These are phyloP conservation scores for Boletus reticulatus DNA, from an alignment of 768 basidiomycete species.

Conservation along the genomic window DNA sequence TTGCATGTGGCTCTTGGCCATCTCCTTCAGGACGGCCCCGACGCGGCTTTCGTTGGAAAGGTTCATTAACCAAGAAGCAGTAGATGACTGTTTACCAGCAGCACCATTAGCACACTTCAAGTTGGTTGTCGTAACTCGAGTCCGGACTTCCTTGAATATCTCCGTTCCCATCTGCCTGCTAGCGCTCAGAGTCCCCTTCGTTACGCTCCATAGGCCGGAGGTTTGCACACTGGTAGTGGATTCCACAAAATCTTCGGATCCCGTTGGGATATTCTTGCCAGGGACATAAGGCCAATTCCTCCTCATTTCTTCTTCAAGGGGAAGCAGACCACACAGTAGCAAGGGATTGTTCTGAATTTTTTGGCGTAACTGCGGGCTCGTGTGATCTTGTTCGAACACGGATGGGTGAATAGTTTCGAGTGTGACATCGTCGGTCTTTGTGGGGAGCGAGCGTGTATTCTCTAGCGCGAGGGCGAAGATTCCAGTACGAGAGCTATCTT, in stretches of 20 bases:
- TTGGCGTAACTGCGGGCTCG: slow-evolving; percentile 34
- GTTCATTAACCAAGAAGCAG: slow-evolving; percentile 23
- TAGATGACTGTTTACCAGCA: slow-evolving; percentile 12
- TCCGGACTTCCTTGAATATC: slow-evolving; percentile 22
- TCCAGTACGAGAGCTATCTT: slow-evolving; percentile 48
- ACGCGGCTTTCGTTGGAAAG: slow-evolving; percentile 25
- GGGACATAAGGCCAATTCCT: slow-evolving; percentile 45
- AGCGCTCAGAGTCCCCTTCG: slow-evolving; percentile 15
- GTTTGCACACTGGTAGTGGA: background rate
- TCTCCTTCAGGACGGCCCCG: slow-evolving; percentile 23
- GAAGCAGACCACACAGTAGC: slow-evolving; percentile 43
- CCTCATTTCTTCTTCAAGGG: slow-evolving; percentile 53
- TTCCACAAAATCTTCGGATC: slow-evolving; percentile 8
- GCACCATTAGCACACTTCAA: slow-evolving; percentile 8
- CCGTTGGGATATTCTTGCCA: slow-evolving; percentile 12
- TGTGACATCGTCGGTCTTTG: slow-evolving; percentile 41
- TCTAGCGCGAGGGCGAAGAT: slow-evolving; percentile 48
- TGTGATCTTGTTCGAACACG: slow-evolving; percentile 44
- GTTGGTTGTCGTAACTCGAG: slow-evolving; percentile 7
- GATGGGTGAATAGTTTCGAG: slow-evolving; percentile 64
- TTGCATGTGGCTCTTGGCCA: slow-evolving; percentile 1
- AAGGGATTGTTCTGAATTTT: slow-evolving; percentile 41
- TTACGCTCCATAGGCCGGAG: slow-evolving; percentile 14
- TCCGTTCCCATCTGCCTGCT: slow-evolving; percentile 17
- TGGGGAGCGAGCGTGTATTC: slow-evolving; percentile 50